These are phyloP conservation scores for Schizochytrium sp. DNA, from an alignment of 108 stramenopile species.

Conservation along the genomic window DNA sequence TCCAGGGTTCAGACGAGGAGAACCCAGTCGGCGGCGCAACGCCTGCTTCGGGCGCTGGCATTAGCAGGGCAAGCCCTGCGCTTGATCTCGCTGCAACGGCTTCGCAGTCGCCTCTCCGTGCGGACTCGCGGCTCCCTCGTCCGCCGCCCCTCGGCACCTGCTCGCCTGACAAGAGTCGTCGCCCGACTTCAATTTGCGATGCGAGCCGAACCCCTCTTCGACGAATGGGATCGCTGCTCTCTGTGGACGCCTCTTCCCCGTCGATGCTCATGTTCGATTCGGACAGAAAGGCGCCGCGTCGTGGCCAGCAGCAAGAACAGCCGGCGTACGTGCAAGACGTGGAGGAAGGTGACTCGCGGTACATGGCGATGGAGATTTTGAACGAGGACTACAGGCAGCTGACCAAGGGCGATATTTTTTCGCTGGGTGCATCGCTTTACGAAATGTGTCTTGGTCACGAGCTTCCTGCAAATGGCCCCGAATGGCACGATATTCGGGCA, in stretches of 20 bases:
- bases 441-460: constrained; percentile 31
- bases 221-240: background rate
- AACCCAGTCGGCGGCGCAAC: background rate
- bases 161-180: background rate
- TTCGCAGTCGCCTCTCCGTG: background rate
- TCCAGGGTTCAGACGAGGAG: background rate
- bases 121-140: background rate
- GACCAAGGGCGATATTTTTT: constrained; percentile 46
- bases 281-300: background rate
- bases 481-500: constrained; percentile 36
- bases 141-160: background rate
- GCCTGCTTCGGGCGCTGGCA: too few relatives aligned
- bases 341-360: constrained; percentile 41
- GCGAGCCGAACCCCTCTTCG: background rate
- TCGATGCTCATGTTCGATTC: background rate
- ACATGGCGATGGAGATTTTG: constrained; percentile 43
- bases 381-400: constrained; percentile 23
- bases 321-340: background rate
- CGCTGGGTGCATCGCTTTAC: constrained; percentile 40
- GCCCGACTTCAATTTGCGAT: background rate
- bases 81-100: too few relatives aligned
- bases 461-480: constrained; percentile 38
- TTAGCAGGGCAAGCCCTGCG: too few relatives aligned
- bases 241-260: background rate
- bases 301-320: background rate